Conservation (phyloP, 352 stramenopile genomes). For the Phytophthora nicotianae region DNA sequence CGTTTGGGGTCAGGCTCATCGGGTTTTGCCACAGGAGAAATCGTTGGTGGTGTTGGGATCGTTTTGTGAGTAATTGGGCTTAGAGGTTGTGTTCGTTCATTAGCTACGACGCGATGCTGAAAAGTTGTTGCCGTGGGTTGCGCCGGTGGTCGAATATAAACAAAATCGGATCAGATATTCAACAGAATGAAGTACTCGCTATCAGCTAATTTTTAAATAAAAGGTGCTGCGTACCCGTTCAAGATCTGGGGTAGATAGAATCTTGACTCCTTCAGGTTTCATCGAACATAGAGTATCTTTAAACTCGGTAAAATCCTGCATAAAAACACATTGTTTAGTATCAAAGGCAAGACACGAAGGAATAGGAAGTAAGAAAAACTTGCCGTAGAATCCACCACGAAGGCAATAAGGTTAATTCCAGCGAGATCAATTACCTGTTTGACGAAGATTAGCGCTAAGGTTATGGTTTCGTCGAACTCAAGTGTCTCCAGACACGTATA, state of each 20-base stretch:
- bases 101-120: neutral
- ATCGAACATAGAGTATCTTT: conserved; percentile 1
- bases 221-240: conserved; percentile 3
- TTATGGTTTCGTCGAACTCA: conserved; percentile 38
- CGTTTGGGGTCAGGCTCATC: neutral
- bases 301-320: conserved; percentile 16
- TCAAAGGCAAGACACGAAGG: neutral
- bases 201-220: too few species aligned
- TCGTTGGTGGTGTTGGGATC: neutral
- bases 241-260: neutral
- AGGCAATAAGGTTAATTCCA: conserved; percentile 21
- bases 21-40: neutral
- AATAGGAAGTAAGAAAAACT: neutral
- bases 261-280: neutral
- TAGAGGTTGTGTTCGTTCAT: neutral
- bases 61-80: neutral
- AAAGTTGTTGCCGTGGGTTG: neutral
- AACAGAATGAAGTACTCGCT: neutral
- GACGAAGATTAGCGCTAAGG: conserved; percentile 27
- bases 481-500: conserved; percentile 49
- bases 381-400: conserved; percentile 9
- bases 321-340: neutral
- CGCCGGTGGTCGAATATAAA: neutral
- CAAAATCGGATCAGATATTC: neutral
- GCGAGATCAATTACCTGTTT: conserved; percentile 11